Conservation (phyloP, 1,284 basidiomycete species). For the Cutaneotrichosporon cutaneum region DNA sequence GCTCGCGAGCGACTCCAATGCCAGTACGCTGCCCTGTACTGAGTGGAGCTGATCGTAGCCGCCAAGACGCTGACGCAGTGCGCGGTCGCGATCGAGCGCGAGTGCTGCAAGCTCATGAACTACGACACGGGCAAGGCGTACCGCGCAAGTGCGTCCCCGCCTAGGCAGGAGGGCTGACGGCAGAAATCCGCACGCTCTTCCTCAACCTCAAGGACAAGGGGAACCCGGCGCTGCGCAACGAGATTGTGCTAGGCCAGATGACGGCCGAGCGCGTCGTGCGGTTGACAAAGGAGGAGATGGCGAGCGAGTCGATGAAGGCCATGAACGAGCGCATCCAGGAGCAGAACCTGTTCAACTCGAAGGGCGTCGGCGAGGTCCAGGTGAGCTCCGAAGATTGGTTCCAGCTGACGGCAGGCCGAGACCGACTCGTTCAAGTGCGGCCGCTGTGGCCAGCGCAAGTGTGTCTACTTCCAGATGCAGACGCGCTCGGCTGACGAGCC, state of each 20-base stretch:
- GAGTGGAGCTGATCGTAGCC: conserved; percentile 32
- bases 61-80: conserved; percentile 51
- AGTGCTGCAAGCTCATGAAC: conserved; percentile 47
- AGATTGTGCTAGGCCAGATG: conserved; percentile 78
- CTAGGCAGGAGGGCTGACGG: conserved; percentile 17
- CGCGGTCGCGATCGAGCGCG: conserved; percentile 54
- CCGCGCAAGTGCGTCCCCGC: conserved; percentile 44
- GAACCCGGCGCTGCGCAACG: conserved; percentile 81
- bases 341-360: conserved; percentile 86
- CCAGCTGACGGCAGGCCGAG: conserved; percentile 62
- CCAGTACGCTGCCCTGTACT: conserved; percentile 63
- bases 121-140: conserved; percentile 51
- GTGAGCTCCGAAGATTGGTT: conserved; percentile 23
- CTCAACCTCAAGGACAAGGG: conserved; percentile 94
- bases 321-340: conserved; percentile 78
- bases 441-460: conserved; percentile 87
- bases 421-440: conserved; percentile 98
- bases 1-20: conserved; percentile 75
- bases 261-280: conserved; percentile 66
- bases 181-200: conserved; percentile 85
- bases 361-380: conserved; percentile 81
- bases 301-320: conserved; percentile 83
- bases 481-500: conserved; percentile 94
- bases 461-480: conserved; percentile 90
- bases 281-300: conserved; percentile 94